Percentiles rank a stretch among this genome's conserved stretches.
phyloP scores from a whole-genome alignment of 345 rosid species.

The Acer campestre region DNA sequence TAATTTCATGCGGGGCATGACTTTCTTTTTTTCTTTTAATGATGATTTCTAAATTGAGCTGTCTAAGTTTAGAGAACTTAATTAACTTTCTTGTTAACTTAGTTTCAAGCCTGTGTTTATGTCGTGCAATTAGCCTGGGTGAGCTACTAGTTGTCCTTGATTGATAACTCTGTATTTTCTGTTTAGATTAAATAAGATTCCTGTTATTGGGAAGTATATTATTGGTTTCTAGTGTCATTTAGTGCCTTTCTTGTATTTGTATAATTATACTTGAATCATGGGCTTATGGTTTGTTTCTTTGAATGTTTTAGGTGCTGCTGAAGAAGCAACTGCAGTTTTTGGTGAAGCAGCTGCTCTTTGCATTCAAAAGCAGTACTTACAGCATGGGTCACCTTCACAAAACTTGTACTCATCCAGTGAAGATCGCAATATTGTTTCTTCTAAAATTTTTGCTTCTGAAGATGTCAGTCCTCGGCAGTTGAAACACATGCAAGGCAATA shows the following conservation, averaged over 20 bases:
- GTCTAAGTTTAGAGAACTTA: neutral
- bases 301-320: conserved; percentile 73
- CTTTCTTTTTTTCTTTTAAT: neutral
- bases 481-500: conserved; percentile 69
- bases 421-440: conserved; percentile 53
- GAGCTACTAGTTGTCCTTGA: conserved; percentile 1
- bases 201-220: neutral
- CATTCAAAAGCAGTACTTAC: conserved; percentile 79
- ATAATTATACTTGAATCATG: neutral
- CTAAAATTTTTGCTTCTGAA: conserved; percentile 48
- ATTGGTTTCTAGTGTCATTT: neutral
- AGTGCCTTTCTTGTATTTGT: conserved; percentile 9
- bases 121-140: neutral
- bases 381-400: conserved; percentile 47
- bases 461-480: conserved; percentile 70
- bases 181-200: neutral
- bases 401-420: conserved; percentile 50
- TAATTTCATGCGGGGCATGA: neutral
- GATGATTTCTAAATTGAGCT: neutral
- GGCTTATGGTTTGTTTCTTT: conserved; percentile 3
- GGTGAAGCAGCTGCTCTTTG: conserved; percentile 85
- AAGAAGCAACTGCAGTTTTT: conserved; percentile 81
- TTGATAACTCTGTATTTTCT: neutral
- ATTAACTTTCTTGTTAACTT: neutral
- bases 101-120: neutral